Evolutionary conservation across 257 asterid genomes (phyloP), one percentile per base, ranked within the genome.

Genomic region (Lycium ferocissimum): DNA sequence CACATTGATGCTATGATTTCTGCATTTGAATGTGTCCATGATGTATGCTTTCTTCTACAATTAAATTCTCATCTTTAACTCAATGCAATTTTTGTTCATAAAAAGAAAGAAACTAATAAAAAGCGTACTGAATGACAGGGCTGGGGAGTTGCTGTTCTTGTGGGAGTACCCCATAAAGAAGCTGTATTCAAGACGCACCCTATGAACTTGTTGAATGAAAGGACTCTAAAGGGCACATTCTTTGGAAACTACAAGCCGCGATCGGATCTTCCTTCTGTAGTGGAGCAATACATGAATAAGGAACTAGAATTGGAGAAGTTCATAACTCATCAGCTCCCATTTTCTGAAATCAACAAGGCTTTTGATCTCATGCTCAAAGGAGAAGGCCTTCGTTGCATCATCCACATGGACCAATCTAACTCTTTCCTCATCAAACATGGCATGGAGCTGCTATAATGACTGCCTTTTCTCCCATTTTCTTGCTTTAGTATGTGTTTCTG

Each of bases 11-110:
- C 97, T 43, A 94, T 92, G 97, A 92, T 95, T 89, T 94, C 98
- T 9, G 96, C 98, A 47, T 95, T 94, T 51, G 98, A 95, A 87
- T 94, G 98, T 67, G 96, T 94, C 84, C 98, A 93, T 61, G 97
- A 94, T 87, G 96, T 92, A 87, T 33, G 90, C 37, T 59, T 40
- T 62, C 56, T 49, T 9, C 56, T 49, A 49, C 56, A 0, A 49
- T 9, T 49, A 2, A 49, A 49, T 49, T 49, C 56, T 49, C 56
- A 49, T 40, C 45, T 40, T 40, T 40, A 4, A 40, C 45, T 40
- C 45, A 73, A 35, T 7, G 12, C 20, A 45, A 13, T 33, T 45
- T 43, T 67, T 33, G 43, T 40, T 40, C 45, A 9, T 67, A 26
- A 67, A 67, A 0, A 26, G 33, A 26, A 33, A 40, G 47, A 2